These are phyloP conservation scores for Marchantia polymorpha DNA, from an alignment of 225 moss, liverwort and hornwort species.

Conservation along the genomic window DNA sequence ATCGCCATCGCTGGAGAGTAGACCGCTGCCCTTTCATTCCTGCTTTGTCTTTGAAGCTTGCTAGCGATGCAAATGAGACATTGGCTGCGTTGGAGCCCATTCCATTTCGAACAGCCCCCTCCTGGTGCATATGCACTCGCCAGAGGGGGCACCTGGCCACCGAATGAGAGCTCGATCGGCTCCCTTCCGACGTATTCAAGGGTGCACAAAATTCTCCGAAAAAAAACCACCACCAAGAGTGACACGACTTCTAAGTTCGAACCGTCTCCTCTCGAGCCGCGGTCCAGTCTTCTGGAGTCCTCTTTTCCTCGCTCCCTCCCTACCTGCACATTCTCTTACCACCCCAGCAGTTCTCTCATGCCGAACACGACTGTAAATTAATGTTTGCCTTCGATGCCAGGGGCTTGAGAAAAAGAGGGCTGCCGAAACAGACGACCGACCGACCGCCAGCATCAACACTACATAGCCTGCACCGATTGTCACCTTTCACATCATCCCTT, in stretches of 20 bases:
- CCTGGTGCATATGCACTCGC: slow-evolving; percentile 10
- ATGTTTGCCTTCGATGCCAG: too few relatives aligned
- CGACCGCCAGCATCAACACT: too few relatives aligned
- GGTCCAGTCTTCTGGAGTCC: too few relatives aligned
- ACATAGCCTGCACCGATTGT: too few relatives aligned
- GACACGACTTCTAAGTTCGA: not conserved
- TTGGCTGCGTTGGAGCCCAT: slow-evolving; percentile 31
- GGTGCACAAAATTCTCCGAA: not conserved
- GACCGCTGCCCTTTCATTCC: slow-evolving; percentile 44
- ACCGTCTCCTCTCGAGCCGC: too few relatives aligned
- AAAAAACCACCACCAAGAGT: not conserved
- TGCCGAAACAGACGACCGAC: too few relatives aligned
- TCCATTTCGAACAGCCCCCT: slow-evolving; percentile 31
- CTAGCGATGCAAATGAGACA: slow-evolving; percentile 27
- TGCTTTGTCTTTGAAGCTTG: slow-evolving; percentile 33
- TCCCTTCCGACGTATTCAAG: not conserved
- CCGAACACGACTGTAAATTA: too few relatives aligned
- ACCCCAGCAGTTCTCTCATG: too few relatives aligned
- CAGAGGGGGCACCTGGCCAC: slow-evolving; percentile 5
- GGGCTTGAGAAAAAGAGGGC: too few relatives aligned
- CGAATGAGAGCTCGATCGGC: not conserved
- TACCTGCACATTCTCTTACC: too few relatives aligned
- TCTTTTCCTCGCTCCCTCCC: too few relatives aligned
- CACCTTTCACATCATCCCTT: too few relatives aligned
- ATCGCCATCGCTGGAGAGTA: slow-evolving; percentile 32